Conservation (phyloP, 768 basidiomycete genomes). For the Mycena venus region DNA sequence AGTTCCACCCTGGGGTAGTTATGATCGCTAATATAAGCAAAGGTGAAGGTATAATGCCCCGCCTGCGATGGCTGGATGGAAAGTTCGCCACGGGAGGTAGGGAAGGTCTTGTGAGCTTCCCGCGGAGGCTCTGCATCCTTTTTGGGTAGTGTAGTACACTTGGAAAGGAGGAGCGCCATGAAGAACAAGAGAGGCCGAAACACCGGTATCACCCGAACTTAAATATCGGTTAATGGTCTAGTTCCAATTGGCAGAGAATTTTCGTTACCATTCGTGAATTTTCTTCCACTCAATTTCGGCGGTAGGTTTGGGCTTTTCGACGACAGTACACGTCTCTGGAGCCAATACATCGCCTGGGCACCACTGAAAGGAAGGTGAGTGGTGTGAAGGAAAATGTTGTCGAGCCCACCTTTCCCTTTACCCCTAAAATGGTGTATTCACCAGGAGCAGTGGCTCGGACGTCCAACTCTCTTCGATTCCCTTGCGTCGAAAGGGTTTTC, state of each 20-base stretch:
- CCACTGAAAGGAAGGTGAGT: constrained; percentile 54
- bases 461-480: constrained; percentile 56
- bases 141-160: constrained; percentile 82
- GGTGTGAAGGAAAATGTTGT: constrained; percentile 21
- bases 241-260: not conserved
- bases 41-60: constrained; percentile 90
- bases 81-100: constrained; percentile 82
- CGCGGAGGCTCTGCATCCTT: constrained; percentile 75
- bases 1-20: constrained; percentile 86
- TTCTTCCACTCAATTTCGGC: constrained; percentile 92
- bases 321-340: constrained; percentile 83
- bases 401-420: constrained; percentile 74
- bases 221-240: constrained; percentile 16
- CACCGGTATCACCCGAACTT: constrained; percentile 93
- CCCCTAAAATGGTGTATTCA: constrained; percentile 78
- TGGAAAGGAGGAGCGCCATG: constrained; percentile 92
- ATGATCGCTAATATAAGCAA: constrained; percentile 83
- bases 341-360: constrained; percentile 89
- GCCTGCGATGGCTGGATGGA: constrained; percentile 89
- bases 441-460: constrained; percentile 75
- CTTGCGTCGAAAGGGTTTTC: constrained; percentile 68
- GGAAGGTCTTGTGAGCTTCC: constrained; percentile 71
- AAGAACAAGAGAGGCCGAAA: constrained; percentile 87
- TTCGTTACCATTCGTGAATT: constrained; percentile 87
- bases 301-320: constrained; percentile 81